Evolutionary conservation across 2,329 filamentous ascomycete species (phyloP), one percentile per base, ranked within the genome.

Genomic region (Aspergillus sp.): DNA sequence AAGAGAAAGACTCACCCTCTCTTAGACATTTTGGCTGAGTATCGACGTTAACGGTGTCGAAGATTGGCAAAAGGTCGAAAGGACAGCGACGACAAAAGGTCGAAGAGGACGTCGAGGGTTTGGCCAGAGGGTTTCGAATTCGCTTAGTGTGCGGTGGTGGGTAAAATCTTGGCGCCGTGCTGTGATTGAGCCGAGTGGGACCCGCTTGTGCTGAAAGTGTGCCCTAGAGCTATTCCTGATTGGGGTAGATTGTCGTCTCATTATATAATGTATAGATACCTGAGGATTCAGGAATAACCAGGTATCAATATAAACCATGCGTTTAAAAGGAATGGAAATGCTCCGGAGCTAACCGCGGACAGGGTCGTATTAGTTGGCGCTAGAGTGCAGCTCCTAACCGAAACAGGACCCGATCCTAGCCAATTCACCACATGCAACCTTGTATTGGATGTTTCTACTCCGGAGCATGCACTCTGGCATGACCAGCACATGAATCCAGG

Each of bases 21-120:
- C 59, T 71, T 72, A 67, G 72, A 74, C 72, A 75, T 75, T 58
- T 67, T 73, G 69, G 58, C 63, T 64, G 57, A 59, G 58, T 67
- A 63, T 72, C 60, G 62, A 61, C 56, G 30, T 58, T 26, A 61
- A 59, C 58, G 57, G 60, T 62, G 60, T 66, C 57, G 61, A 59
- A 60, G 63, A 64, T 60, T 60, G 55, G 59, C 57, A 55, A 61
- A 61, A 60, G 56, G 57, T 57, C 58, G 60, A 54, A 52, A 49
- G 52, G 51, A 58, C 53, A 53, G 52, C 54, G 46, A 53, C 59
- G 56, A 54, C 53, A 54, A 2, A 19, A 19, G 19, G 19, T 19
- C 19, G 19, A 19, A 19, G 55, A 54, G 52, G 61, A 55, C 54
- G 57, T 61, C 57, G 54, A 60, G 51, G 48, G 49, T 53, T 55